Conservation (phyloP, 78 protist genomes). For the Guillardia theta region DNA sequence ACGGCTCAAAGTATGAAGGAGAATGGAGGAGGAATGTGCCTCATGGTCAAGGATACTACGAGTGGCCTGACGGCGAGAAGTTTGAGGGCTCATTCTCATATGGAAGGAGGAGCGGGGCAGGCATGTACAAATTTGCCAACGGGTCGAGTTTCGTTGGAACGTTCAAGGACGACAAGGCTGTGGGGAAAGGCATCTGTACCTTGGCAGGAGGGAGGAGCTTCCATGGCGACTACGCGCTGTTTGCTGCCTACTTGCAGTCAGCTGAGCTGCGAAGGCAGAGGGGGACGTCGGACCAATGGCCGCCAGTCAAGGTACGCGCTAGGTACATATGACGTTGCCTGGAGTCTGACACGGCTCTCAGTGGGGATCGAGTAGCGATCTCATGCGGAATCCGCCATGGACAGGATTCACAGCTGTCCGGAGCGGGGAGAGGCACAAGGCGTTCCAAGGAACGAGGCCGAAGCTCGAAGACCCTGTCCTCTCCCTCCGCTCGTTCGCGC, state of each 20-base stretch:
- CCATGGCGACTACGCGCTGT: background rate
- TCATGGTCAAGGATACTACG: background rate
- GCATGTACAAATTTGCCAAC: background rate
- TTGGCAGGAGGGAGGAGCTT: conserved; percentile 7
- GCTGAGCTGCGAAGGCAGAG: background rate
- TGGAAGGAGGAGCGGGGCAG: background rate
- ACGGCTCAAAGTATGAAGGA: background rate
- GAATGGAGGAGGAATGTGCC: background rate
- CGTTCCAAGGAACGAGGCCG: too few species aligned
- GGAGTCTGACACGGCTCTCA: too few species aligned
- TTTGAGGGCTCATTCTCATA: background rate
- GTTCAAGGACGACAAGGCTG: background rate
- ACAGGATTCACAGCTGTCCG: background rate
- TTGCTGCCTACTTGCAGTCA: background rate
- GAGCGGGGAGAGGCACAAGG: background rate
- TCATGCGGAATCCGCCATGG: conserved; percentile 27
- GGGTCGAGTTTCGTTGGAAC: background rate
- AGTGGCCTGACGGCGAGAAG: conserved; percentile 1
- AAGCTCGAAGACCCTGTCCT: too few species aligned
- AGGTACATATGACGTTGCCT: too few species aligned
- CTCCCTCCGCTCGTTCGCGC: too few species aligned
- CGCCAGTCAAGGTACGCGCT: too few species aligned
- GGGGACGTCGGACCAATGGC: background rate
- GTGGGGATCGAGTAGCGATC: background rate
- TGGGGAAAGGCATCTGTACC: conserved; percentile 9